phyloP scores from a whole-genome alignment of 2,329 filamentous ascomycete genomes.

The Kalmusia sp. region DNA sequence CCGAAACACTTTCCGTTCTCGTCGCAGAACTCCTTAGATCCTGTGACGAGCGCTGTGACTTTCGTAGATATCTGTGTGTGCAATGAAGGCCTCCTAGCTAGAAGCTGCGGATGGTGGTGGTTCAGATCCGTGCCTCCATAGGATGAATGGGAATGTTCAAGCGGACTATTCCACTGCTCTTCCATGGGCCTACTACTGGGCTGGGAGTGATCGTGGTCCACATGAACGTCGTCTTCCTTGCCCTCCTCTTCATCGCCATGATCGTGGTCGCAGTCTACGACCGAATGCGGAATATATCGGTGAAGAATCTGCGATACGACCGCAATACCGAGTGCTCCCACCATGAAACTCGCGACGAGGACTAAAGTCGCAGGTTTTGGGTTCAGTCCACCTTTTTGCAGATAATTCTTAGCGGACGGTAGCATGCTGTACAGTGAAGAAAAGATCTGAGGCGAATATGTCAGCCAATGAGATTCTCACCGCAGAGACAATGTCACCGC shows the following conservation, averaged over 20 bases:
- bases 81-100: slow-evolving; percentile 47
- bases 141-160: slow-evolving; percentile 18
- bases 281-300: slow-evolving; percentile 76
- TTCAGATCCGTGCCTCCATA: slow-evolving; percentile 26
- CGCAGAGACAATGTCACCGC: not conserved
- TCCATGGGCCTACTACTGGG: slow-evolving; percentile 19
- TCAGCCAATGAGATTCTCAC: slow-evolving; percentile 13
- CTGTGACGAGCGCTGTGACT: slow-evolving; percentile 58
- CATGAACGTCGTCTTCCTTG: slow-evolving; percentile 33
- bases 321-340: slow-evolving; percentile 78
- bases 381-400: slow-evolving; percentile 72
- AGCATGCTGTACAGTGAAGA: slow-evolving; percentile 93
- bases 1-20: slow-evolving; percentile 67
- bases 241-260: slow-evolving; percentile 64
- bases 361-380: slow-evolving; percentile 72
- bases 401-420: slow-evolving; percentile 81
- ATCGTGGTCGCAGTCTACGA: slow-evolving; percentile 80
- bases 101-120: slow-evolving; percentile 9
- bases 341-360: slow-evolving; percentile 73
- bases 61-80: slow-evolving; percentile 50
- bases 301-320: slow-evolving; percentile 75
- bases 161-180: slow-evolving; percentile 22
- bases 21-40: slow-evolving; percentile 60
- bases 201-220: slow-evolving; percentile 13
- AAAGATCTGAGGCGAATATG: slow-evolving; percentile 71